These are phyloP conservation scores for Lactifluus hygrophoroides DNA, from an alignment of 768 basidiomycete species.

Conservation along the genomic window DNA sequence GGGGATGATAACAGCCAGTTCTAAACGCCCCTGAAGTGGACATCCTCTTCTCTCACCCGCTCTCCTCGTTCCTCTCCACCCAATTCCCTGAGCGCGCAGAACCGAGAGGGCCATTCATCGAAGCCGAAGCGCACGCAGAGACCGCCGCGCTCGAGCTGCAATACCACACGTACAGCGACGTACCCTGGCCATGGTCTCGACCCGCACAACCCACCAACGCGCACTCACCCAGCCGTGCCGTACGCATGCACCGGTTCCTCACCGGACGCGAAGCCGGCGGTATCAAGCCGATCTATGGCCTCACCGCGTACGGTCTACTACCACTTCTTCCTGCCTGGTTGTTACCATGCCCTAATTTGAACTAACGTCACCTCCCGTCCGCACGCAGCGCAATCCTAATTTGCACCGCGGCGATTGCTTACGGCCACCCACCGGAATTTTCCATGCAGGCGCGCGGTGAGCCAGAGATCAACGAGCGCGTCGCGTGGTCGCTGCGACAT, in stretches of 20 bases:
- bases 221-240: constrained; percentile 2
- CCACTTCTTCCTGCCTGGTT: too few relatives aligned
- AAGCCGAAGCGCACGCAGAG: constrained; percentile 39
- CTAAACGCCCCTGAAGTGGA: constrained; percentile 74
- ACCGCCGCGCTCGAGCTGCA: constrained; percentile 34
- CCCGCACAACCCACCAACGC: constrained; percentile 10
- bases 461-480: constrained; percentile 33
- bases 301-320: constrained; percentile 65
- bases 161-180: constrained; percentile 61
- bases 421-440: constrained; percentile 38
- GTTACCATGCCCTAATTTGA: neutral
- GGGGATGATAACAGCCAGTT: constrained; percentile 57
- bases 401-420: constrained; percentile 41
- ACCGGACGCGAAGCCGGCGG: constrained; percentile 82
- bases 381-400: constrained; percentile 42
- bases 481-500: constrained; percentile 35
- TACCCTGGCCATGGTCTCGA: constrained; percentile 36
- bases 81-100: constrained; percentile 38
- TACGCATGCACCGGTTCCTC: constrained; percentile 68
- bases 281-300: constrained; percentile 80
- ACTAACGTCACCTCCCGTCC: neutral
- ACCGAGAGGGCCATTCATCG: constrained; percentile 26
- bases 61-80: constrained; percentile 52
- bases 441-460: constrained; percentile 37
- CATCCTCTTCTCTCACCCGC: constrained; percentile 79